Percentiles rank a stretch among this genome's conserved stretches.
Conservation (phyloP, 805 yeast genomes). For the Nakazawaea pomicola region DNA sequence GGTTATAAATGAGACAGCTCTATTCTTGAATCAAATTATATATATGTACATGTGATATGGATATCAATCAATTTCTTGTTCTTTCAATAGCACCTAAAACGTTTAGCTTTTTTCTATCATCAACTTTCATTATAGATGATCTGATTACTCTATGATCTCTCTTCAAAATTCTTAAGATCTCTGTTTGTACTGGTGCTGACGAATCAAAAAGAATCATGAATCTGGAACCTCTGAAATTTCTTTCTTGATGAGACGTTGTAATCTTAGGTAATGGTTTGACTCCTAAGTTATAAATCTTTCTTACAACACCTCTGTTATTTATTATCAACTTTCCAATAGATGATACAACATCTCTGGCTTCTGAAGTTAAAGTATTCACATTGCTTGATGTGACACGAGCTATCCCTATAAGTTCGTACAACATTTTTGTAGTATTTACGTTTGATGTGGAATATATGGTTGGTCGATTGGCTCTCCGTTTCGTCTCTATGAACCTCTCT, state of each 20-base stretch:
- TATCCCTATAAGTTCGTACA: conserved; percentile 85
- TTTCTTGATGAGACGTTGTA: conserved; percentile 79
- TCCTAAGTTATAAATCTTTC: conserved; percentile 78
- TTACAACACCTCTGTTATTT: conserved; percentile 89
- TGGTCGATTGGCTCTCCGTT: too few relatives aligned
- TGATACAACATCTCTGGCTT: conserved; percentile 47
- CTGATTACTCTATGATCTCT: conserved; percentile 90
- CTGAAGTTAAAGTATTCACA: conserved; percentile 35
- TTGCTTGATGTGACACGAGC: conserved; percentile 70
- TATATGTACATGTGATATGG: background rate
- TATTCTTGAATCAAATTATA: background rate
- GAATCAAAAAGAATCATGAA: conserved; percentile 85
- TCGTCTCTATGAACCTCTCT: too few relatives aligned
- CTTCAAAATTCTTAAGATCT: conserved; percentile 71
- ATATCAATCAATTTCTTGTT: conserved; percentile 16
- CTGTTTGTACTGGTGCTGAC: conserved; percentile 80
- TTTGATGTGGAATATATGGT: too few relatives aligned
- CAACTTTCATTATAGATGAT: conserved; percentile 63
- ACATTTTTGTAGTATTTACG: too few relatives aligned
- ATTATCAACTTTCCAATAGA: conserved; percentile 81
- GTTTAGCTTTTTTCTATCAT: conserved; percentile 46
- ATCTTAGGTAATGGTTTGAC: conserved; percentile 74
- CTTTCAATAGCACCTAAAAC: conserved; percentile 55
- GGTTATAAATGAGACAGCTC: background rate
- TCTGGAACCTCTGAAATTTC: conserved; percentile 86